Evolutionary conservation across 495 filamentous ascomycete genomes (phyloP), one percentile per base, ranked within the genome.

Genomic region (Aeminium ludgeri): DNA sequence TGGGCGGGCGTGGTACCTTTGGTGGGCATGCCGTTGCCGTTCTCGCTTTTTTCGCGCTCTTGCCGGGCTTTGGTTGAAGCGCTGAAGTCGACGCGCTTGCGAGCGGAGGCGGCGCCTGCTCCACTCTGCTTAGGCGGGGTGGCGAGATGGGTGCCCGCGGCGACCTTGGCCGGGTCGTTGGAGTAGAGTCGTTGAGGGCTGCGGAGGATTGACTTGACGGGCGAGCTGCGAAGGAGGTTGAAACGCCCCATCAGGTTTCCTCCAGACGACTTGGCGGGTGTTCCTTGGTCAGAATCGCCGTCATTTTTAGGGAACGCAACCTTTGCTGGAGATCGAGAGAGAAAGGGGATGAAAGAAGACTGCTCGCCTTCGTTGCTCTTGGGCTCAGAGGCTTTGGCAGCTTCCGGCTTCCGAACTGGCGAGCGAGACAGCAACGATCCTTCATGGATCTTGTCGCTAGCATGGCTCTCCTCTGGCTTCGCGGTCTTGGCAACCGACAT

Each of bases 1-100:
- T 28, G 11, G 49, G 43, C 4, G n/a, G 41, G 34, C 10, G 44
- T 38, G 20, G 42, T 4, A 17, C 27, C 27, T 12, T 23, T 38
- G n/a, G 43, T 40, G 18, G 48, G 40, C 13, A 37, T 48, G 15
- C 30, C 43, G 31, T 28, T 36, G 11, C 23, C 13, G n/a, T n/a
- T n/a, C 16, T 20, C 35, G 16, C 45, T 45, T 40, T 41, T 42
- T 8, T 43, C 34, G 28, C 44, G 51, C 30, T 66, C 59, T 25
- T 63, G 44, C 25, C 53, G 55, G 41, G 61, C 59, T 41, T 70
- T 67, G 15, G 67, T 67, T 36, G 61, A 69, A 1, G 66, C 62
- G 2, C 70, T 69, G 48, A 78, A 78, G 34, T 70, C 70, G 41
- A 79, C 74, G 23, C 65, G 71, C 56, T 79, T 79, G 50, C 64